Percentiles rank a stretch among this genome's conserved stretches.
phyloP scores from a whole-genome alignment of 2,329 filamentous ascomycete genomes.

The Aspergillus vadensis region DNA sequence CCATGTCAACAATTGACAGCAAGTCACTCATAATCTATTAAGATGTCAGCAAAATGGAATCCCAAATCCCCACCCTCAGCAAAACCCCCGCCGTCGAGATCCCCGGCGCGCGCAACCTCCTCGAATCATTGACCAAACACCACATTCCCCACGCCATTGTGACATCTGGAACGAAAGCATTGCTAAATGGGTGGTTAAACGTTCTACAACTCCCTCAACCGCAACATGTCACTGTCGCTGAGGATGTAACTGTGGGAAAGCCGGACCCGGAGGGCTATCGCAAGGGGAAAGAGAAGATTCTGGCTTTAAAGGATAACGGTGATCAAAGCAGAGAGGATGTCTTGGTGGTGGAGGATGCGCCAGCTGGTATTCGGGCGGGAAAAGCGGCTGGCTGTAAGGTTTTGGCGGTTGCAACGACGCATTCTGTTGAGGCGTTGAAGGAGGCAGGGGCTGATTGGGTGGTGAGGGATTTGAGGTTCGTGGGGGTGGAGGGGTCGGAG shows the following conservation, averaged over 20 bases:
- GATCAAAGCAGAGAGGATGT: not conserved
- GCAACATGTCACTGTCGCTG: constrained; percentile 1
- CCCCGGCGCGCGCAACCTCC: constrained; percentile 2
- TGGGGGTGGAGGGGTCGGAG: not conserved
- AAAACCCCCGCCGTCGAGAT: constrained; percentile 5
- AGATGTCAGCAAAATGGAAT: constrained; percentile 12
- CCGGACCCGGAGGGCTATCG: constrained; percentile 10
- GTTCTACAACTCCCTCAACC: constrained; percentile 5
- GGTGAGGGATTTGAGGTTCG: not conserved
- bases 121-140: not conserved
- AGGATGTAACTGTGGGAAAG: constrained; percentile 9
- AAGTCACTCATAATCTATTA: too few relatives aligned
- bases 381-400: constrained; percentile 3
- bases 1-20: too few relatives aligned
- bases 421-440: constrained; percentile 2
- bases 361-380: not conserved
- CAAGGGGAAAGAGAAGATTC: not conserved
- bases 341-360: constrained; percentile 7
- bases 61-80: not conserved
- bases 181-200: constrained; percentile 2
- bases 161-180: constrained; percentile 3
- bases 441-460: constrained; percentile 5
- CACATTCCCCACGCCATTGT: constrained; percentile 4
- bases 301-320: not conserved
- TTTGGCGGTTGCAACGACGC: constrained; percentile 5